phyloP scores from a whole-genome alignment of 2,329 filamentous ascomycete species.

The Fusarium temperatum region DNA sequence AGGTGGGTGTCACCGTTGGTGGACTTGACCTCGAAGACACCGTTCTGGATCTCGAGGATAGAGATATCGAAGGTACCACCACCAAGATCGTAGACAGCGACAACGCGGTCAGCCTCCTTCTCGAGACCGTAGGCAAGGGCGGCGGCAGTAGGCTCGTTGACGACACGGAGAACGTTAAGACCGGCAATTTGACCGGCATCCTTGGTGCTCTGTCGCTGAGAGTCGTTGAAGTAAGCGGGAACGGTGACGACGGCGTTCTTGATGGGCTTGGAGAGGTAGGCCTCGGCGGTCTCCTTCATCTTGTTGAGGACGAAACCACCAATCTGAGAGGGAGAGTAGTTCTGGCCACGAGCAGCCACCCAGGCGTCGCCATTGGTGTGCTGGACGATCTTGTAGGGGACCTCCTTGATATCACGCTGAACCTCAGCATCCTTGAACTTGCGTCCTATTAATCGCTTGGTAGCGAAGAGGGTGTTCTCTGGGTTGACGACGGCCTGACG shows the following conservation, averaged over 20 bases:
- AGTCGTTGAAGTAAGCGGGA: constrained; percentile 98
- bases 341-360: constrained; percentile 92
- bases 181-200: constrained; percentile 96
- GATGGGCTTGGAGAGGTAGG: constrained; percentile 79
- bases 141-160: constrained; percentile 97
- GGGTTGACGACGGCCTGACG: constrained; percentile 98
- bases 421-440: constrained; percentile 95
- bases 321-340: constrained; percentile 98
- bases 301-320: constrained; percentile 96
- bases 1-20: constrained; percentile 99
- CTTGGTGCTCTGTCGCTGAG: constrained; percentile 97
- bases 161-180: constrained; percentile 95
- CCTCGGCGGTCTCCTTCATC: constrained; percentile 99
- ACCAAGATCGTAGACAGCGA: constrained; percentile 97
- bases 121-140: constrained; percentile 96
- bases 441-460: constrained; percentile 97
- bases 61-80: constrained; percentile 99
- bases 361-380: constrained; percentile 97
- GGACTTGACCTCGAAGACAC: constrained; percentile 98
- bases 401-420: constrained; percentile 96
- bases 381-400: constrained; percentile 98
- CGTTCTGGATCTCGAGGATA: constrained; percentile 95
- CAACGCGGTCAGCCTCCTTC: constrained; percentile 88
- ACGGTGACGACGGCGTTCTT: constrained; percentile 98
- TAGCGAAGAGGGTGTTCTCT: constrained; percentile 97